Evolutionary conservation across 495 filamentous ascomycete genomes (phyloP).

Genomic region (Copromyces sp.): DNA sequence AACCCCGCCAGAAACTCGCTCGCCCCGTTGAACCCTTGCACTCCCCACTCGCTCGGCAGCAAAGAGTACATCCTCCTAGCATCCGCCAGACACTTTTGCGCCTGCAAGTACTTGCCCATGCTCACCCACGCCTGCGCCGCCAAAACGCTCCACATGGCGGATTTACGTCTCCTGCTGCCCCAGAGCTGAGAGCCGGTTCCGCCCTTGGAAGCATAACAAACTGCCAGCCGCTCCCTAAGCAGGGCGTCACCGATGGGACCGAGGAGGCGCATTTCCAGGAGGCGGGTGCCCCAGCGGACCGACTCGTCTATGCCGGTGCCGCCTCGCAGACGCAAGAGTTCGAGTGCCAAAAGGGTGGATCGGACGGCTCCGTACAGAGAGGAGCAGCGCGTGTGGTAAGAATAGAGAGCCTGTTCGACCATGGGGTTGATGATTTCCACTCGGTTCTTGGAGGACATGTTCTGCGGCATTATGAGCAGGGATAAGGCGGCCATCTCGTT

Average conservation of each 20-base stretch:
- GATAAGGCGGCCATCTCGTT: conserved; percentile 88
- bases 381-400: conserved; percentile 75
- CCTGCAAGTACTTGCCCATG: conserved; percentile 57
- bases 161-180: conserved; percentile 67
- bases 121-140: conserved; percentile 75
- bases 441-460: conserved; percentile 59
- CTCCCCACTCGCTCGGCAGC: conserved; percentile 44
- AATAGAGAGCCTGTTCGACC: conserved; percentile 82
- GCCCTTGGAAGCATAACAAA: conserved; percentile 67
- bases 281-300: conserved; percentile 68
- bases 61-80: conserved; percentile 59
- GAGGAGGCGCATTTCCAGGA: conserved; percentile 66
- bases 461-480: conserved; percentile 62
- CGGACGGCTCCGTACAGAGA: conserved; percentile 67
- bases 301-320: conserved; percentile 76
- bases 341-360: conserved; percentile 62
- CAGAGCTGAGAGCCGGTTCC: conserved; percentile 52
- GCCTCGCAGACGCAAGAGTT: conserved; percentile 70
- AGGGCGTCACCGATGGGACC: conserved; percentile 68
- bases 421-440: conserved; percentile 72
- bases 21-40: conserved; percentile 44
- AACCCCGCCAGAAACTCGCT: conserved; percentile 56
- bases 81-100: conserved; percentile 60
- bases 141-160: conserved; percentile 80
- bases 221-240: conserved; percentile 70